Percentiles rank a stretch among this genome's conserved stretches.
Conservation (phyloP, 495 filamentous ascomycete genomes). For the Aspergillus kassunensis region DNA sequence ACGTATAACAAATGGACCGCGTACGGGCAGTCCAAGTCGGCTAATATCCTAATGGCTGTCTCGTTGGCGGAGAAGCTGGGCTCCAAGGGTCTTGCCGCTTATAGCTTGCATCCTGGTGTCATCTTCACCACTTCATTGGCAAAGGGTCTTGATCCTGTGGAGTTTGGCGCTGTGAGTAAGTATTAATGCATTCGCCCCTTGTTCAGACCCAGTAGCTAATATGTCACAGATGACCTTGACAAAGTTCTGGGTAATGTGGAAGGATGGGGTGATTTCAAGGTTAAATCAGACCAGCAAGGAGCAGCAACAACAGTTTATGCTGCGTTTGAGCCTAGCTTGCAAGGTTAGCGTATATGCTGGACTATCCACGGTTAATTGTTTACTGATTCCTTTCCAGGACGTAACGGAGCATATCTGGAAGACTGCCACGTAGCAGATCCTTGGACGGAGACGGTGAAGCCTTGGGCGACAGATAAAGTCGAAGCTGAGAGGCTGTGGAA, state of each 20-base stretch:
- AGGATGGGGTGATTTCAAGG: slow-evolving; percentile 28
- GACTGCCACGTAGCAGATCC: slow-evolving; percentile 1
- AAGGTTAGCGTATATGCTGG: slow-evolving; percentile 34
- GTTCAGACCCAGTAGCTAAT: not conserved
- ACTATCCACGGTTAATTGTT: no score
- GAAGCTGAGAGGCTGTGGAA: slow-evolving; percentile 9
- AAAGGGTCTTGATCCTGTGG: not conserved
- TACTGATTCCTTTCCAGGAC: not conserved
- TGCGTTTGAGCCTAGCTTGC: slow-evolving; percentile 50
- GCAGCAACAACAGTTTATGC: slow-evolving; percentile 55
- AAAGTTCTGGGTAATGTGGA: slow-evolving; percentile 20
- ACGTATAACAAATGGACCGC: slow-evolving; percentile 37
- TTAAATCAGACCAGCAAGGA: slow-evolving; percentile 49
- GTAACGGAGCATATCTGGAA: slow-evolving; percentile 3
- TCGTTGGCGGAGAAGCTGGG: slow-evolving; percentile 29
- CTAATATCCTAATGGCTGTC: slow-evolving; percentile 46
- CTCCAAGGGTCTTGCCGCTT: slow-evolving; percentile 2
- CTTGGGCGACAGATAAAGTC: not conserved
- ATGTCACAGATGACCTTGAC: slow-evolving; percentile 10
- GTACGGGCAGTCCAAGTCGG: slow-evolving; percentile 54
- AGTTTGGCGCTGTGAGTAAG: slow-evolving; percentile 27
- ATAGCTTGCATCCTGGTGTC: slow-evolving; percentile 45
- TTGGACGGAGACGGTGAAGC: slow-evolving; percentile 1
- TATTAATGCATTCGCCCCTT: not conserved
- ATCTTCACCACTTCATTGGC: not conserved